These are phyloP conservation scores for Teunomyces lycoperdinae DNA, from an alignment of 805 yeast species.

Conservation along the genomic window DNA sequence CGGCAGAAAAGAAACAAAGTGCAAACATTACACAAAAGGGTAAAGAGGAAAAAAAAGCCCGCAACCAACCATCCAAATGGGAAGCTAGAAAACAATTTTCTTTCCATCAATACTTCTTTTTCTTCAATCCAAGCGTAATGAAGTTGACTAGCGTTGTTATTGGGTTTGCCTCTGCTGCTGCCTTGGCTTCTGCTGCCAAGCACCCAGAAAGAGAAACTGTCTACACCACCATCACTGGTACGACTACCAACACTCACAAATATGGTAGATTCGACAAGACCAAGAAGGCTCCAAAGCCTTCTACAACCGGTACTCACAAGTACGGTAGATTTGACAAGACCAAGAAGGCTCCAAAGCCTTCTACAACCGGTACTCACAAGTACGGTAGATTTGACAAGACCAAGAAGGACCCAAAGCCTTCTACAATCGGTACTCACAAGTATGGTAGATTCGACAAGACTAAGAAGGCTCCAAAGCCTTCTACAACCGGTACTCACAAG, in stretches of 20 bases:
- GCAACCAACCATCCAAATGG: conserved; percentile 1
- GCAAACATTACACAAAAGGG: conserved; percentile 2
- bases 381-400: conserved; percentile 57
- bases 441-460: conserved; percentile 56
- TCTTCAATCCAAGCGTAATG: conserved; percentile 24
- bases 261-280: conserved; percentile 57
- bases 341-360: conserved; percentile 28
- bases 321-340: conserved; percentile 37
- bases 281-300: conserved; percentile 29
- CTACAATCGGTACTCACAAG: conserved; percentile 44
- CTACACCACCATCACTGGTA: conserved; percentile 31
- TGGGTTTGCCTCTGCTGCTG: conserved; percentile 39
- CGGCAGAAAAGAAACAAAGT: neutral
- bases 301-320: conserved; percentile 26
- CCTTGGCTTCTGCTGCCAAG: conserved; percentile 20
- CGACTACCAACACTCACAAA: conserved; percentile 42
- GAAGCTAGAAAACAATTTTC: neutral
- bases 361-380: conserved; percentile 43
- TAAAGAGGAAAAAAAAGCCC: neutral
- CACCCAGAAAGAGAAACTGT: conserved; percentile 12
- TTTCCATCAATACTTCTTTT: neutral
- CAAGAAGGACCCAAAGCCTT: conserved; percentile 29
- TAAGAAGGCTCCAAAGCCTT: conserved; percentile 22
- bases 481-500: conserved; percentile 26
- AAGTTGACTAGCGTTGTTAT: conserved; percentile 41